Evolutionary conservation across 1,139 yeast species (phyloP), one percentile per base, ranked within the genome.

Genomic region (Pichia sp.): DNA sequence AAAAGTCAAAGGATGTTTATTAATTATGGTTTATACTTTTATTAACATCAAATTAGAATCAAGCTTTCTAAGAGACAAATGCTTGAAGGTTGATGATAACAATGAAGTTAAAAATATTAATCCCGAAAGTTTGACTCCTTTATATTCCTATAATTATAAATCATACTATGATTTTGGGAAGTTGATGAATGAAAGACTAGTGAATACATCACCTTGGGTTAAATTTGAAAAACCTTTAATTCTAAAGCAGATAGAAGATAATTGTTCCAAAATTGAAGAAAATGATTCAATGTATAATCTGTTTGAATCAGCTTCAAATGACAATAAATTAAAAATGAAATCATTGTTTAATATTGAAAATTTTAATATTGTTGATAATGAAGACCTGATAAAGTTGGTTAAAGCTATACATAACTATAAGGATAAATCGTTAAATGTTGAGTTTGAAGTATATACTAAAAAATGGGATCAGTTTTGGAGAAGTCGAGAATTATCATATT

Each of bases 31-130:
- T 5, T 85, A 87, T 49, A 87, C 86, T 1, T 80, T 84, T 38
- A 80, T 87, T 63, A 89, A 90, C 60, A 75, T 89, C 44, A 84
- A 84, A 61, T 77, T 90, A 54, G 99, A 95, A 64, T 84, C 86
- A 28, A 81, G 93, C 3, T 76, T 89, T 48, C 80, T 91, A 67
- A 78, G 87, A 49, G 96, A 90, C 63, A 87, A 83, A 57, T 81
- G 83, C 56, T 76, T 82, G 31, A 77, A 73, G 54, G 44, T 56
- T 8, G 50, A 48, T 33, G 57, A 56, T 28, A 38, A 27, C 28
- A 22, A 33, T 3, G 46, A 42, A 5, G 11, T 30, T 5, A 42
- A 49, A 10, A 42, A 30, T 36, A 27, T 45, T 8, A 11, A 28
- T 10, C n/a, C 45, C 3, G 39, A 54, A 1, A 39, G 51, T 2